phyloP scores from a whole-genome alignment of 495 filamentous ascomycete species.

The Penicillium pancosmium region DNA sequence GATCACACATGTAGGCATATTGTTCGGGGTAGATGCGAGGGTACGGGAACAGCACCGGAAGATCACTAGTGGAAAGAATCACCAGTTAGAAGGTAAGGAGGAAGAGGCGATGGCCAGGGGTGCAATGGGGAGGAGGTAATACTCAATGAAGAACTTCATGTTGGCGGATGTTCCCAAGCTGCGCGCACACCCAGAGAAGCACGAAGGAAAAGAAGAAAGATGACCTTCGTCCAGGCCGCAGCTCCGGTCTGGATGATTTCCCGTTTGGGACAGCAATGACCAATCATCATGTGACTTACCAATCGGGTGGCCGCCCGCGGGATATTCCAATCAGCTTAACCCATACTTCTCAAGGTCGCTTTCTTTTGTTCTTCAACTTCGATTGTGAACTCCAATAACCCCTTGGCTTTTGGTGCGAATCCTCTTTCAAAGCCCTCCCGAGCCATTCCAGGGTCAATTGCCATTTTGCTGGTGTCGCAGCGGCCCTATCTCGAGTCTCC shows the following conservation, averaged over 20 bases:
- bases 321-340: neutral
- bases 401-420: neutral
- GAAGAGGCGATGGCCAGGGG: neutral
- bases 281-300: slow-evolving; percentile 31
- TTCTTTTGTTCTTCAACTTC: slow-evolving; percentile 10
- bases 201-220: slow-evolving; percentile 12
- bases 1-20: slow-evolving; percentile 99
- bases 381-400: slow-evolving; percentile 12
- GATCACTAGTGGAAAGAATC: slow-evolving; percentile 58
- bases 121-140: slow-evolving; percentile 8
- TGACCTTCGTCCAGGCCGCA: neutral
- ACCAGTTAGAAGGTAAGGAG: neutral
- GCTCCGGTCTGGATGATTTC: slow-evolving; percentile 22
- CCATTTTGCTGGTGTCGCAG: slow-evolving; percentile 9
- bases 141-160: slow-evolving; percentile 99
- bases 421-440: neutral
- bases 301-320: slow-evolving; percentile 37
- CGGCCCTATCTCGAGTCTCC: slow-evolving; percentile 15
- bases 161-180: slow-evolving; percentile 42
- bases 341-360: too few species aligned
- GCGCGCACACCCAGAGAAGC: slow-evolving; percentile 16
- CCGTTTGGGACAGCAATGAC: slow-evolving; percentile 39
- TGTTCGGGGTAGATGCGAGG: slow-evolving; percentile 97
- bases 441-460: neutral
- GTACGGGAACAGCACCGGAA: slow-evolving; percentile 95